Percentiles rank a stretch among this genome's conserved stretches.
Conservation (phyloP, 2,329 filamentous ascomycete genomes). For the Chaetomium strumarium region DNA sequence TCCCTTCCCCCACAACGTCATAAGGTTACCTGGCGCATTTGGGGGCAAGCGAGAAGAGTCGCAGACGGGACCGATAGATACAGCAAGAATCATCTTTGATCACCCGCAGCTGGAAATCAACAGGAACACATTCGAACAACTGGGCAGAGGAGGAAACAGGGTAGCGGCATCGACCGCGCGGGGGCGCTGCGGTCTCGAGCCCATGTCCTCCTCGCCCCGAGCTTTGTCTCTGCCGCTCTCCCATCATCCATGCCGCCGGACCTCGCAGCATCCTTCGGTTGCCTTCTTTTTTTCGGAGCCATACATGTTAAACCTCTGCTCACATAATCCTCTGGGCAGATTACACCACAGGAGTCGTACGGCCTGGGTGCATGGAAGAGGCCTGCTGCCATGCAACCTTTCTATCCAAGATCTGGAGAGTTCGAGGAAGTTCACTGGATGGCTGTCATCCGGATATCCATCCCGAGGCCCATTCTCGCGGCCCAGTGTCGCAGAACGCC, state of each 20-base stretch:
- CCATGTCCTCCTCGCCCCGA: background rate
- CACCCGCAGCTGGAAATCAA: background rate
- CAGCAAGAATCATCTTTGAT: background rate
- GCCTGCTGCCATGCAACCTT: slow-evolving; percentile 19
- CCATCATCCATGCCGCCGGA: background rate
- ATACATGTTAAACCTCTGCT: slow-evolving; percentile 4
- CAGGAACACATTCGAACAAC: background rate
- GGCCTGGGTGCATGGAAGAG: slow-evolving; percentile 14
- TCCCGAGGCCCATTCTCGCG: slow-evolving; percentile 18
- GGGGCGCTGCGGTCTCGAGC: background rate
- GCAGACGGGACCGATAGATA: background rate
- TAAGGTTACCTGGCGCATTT: background rate
- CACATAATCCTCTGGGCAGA: slow-evolving; percentile 10
- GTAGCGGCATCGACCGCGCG: slow-evolving; percentile 6
- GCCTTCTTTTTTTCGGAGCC: background rate
- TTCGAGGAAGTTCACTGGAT: slow-evolving; percentile 2
- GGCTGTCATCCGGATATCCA: slow-evolving; percentile 17
- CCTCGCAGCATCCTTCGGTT: background rate
- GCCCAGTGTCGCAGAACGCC: slow-evolving; percentile 11
- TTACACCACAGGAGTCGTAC: slow-evolving; percentile 18
- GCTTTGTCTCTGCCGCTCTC: background rate
- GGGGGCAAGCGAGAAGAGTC: background rate
- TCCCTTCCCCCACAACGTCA: slow-evolving; percentile 17
- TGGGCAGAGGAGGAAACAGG: background rate
- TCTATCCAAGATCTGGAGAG: slow-evolving; percentile 1